Percentiles rank a stretch among this genome's conserved stretches.
Conservation (phyloP, 169 alveolate genomes). For the Plasmodium falciparum region DNA sequence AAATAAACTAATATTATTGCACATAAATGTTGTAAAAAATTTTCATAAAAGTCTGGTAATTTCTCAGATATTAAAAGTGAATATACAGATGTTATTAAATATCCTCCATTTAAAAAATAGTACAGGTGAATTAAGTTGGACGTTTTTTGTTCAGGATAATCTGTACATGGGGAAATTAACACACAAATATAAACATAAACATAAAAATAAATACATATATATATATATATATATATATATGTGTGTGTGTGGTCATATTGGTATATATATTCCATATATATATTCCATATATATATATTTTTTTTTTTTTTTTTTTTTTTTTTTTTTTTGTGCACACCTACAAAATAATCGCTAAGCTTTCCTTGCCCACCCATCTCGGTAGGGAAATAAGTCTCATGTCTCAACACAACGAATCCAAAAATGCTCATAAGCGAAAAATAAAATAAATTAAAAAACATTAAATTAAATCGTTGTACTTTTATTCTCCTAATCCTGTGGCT, state of each 20-base stretch:
- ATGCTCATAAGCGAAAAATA: conserved; percentile 46
- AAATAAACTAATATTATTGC: conserved; percentile 82
- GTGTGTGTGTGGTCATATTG: not conserved
- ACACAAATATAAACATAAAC: not conserved
- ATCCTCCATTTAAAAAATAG: conserved; percentile 82
- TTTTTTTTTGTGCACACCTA: conserved; percentile 12
- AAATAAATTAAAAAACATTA: conserved; percentile 60
- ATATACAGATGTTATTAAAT: conserved; percentile 77
- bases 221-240: too few species aligned
- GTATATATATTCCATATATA: not conserved
- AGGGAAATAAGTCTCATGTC: conserved; percentile 41
- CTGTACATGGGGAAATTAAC: conserved; percentile 19
- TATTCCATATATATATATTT: conserved; percentile 1
- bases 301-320: not conserved
- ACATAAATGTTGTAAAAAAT: conserved; percentile 79
- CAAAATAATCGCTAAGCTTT: conserved; percentile 31
- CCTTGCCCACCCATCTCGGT: conserved; percentile 61
- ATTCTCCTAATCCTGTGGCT: conserved; percentile 93
- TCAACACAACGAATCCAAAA: conserved; percentile 52
- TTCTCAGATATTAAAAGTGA: conserved; percentile 76
- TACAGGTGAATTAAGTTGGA: conserved; percentile 76
- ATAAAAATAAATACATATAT: not conserved
- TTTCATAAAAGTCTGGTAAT: conserved; percentile 83
- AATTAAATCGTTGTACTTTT: conserved; percentile 83
- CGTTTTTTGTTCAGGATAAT: conserved; percentile 81